Evolutionary conservation across 2,329 filamentous ascomycete genomes (phyloP).

Genomic region (Beauveria australis): DNA sequence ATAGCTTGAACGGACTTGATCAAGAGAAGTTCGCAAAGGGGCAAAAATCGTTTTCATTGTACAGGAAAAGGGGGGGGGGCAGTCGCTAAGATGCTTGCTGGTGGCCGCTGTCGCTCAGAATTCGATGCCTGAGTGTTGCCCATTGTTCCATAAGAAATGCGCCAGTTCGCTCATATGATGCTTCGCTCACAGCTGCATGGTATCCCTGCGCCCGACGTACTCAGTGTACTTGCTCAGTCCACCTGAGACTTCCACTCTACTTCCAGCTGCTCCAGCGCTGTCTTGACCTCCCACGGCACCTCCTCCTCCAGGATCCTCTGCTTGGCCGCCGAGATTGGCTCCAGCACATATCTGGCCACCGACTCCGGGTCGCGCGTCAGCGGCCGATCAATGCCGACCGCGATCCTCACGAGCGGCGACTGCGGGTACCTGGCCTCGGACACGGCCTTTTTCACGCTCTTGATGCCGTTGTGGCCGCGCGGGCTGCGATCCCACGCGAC

Average conservation of each 20-base stretch:
- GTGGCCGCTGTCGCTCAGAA: not conserved
- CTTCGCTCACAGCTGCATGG: not conserved
- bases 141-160: too few species aligned
- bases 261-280: conserved; percentile 40
- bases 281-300: conserved; percentile 43
- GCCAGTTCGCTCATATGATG: not conserved
- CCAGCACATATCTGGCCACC: conserved; percentile 72
- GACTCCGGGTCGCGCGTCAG: conserved; percentile 54
- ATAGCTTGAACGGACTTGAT: not conserved
- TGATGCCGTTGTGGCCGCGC: conserved; percentile 68
- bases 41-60: not conserved
- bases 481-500: conserved; percentile 55
- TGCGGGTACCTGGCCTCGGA: conserved; percentile 30
- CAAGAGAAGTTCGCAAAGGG: not conserved
- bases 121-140: not conserved
- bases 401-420: conserved; percentile 51
- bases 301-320: conserved; percentile 41
- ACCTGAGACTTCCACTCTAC: conserved; percentile 26
- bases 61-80: not conserved
- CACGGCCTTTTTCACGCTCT: conserved; percentile 51
- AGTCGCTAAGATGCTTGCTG: not conserved
- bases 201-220: not conserved
- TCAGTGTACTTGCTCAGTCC: not conserved
- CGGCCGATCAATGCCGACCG: conserved; percentile 83
- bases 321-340: conserved; percentile 50